Evolutionary conservation across 1,139 yeast species (phyloP), one percentile per base, ranked within the genome.

Genomic region (Geotrichum cucujoidarum): DNA sequence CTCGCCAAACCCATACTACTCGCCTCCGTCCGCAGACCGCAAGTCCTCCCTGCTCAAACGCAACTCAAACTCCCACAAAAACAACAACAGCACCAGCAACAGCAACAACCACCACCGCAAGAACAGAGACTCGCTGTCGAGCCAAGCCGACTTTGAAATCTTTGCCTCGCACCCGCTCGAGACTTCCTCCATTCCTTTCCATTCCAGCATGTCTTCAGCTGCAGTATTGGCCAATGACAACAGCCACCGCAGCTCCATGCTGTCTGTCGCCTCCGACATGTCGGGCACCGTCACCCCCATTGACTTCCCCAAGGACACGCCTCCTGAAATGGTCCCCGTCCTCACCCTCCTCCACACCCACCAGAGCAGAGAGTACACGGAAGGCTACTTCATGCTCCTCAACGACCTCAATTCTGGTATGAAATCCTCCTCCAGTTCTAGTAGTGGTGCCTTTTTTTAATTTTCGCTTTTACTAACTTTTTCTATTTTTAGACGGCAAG

Each of bases 401-500:
- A 58, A 64, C 45, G 74, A 70, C 51, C 60, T 71, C 44, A 48
- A 42, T 38, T 44, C 49, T 6, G 27, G 27, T 24, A 24, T 24
- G 27, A 6, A 6, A 10, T 24, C 10, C 8, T 49, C 38, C 40
- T 44, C 35, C 16, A 20, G 20, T 46, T 45, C 40, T 34, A n/a
- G n/a, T n/a, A n/a, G 27, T 24, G 27, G 8, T 24, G 27, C 27
- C 10, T 24, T 10, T 17, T 24, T 24, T 24, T 24, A 6, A 6
- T 24, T 10, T 24, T 24, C 8, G 29, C 30, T 30, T 29, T 29
- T 30, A 29, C 43, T 78, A 85, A 24, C 6, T 10, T 24, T n/a
- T n/a, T 6, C 6, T 10, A 24, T 24, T 24, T 10, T 24, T 10
- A 16, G 95, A 89, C 58, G 98, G 97, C 10, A 78, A 83, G 53